Evolutionary conservation across 306 rosid genomes (phyloP).

Genomic region (Notholithocarpus densiflorus): DNA sequence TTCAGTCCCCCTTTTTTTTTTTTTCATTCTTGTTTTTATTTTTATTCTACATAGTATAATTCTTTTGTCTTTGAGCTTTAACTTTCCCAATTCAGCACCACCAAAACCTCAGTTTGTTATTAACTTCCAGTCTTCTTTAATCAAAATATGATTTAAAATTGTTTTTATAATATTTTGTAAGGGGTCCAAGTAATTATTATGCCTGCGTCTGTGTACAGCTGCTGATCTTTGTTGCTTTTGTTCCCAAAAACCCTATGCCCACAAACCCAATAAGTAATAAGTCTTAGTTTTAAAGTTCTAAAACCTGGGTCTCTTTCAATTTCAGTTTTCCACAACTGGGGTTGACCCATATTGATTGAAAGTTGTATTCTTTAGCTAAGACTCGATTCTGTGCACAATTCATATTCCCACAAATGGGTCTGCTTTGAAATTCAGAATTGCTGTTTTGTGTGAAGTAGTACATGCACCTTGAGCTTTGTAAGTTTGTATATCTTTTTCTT

Average conservation of each 20-base stretch:
- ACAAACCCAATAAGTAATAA: not conserved
- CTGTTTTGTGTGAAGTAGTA: conserved; percentile 23
- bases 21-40: too few species aligned
- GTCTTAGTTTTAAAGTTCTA: not conserved
- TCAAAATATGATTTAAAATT: not conserved
- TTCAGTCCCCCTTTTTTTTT: too few species aligned
- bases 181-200: not conserved
- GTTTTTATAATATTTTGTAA: not conserved
- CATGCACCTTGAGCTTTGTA: conserved; percentile 19
- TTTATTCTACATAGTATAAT: too few species aligned
- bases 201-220: not conserved
- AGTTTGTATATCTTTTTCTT: conserved; percentile 5
- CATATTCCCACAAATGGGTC: conserved; percentile 26
- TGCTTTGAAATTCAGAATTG: conserved; percentile 8
- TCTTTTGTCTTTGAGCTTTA: too few species aligned
- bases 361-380: conserved; percentile 11
- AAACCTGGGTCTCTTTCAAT: conserved; percentile 1
- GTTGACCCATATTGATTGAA: conserved; percentile 6
- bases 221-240: conserved; percentile 7
- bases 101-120: not conserved
- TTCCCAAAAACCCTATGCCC: conserved; percentile 12
- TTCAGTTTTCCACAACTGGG: not conserved
- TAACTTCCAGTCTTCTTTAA: not conserved
- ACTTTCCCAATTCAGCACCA: not conserved
- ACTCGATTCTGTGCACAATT: conserved; percentile 5